Base-by-base conservation (phyloP, 2,329 filamentous ascomycete genomes). In the Helminthosporium solani region DNA sequence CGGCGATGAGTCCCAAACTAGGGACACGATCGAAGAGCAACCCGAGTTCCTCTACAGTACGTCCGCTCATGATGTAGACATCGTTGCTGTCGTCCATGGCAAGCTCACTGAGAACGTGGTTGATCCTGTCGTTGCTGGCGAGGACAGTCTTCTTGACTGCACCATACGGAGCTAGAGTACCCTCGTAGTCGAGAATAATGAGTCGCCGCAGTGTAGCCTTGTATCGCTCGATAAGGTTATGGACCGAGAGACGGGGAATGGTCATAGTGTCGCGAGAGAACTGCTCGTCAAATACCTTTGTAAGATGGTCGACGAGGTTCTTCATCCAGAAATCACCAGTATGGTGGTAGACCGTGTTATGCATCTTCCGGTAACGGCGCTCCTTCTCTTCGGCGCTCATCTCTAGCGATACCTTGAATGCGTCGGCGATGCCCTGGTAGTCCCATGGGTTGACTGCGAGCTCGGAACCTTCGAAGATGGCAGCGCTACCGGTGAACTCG, bases 391-490 rank as follows among this genome's bases (percentile, higher is more conserved):
- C 80, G 2, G 83, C 78, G 2, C 72, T 75, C 85, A 96, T 95
- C 55, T 92, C 87, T 15, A 97, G 75, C 0, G 91, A 90, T 42
- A 80, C 78, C 67, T 87, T 85, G 71, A 97, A 92, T 8, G 90
- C 89, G 25, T 94, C 84, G 40, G 90, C 88, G 59, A 89, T 95
- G 65, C 90, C 84, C 28, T 86, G 82, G 68, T 96, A 96, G 67
- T 96, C 89, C 92, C 92, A 97, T 0, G 92, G 92, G 65, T 97
- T 97, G 61, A 97, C 87, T 0, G 88, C 81, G 12, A 97, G 79
- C 53, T 94, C 87, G 47, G 88, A 83, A 36, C 86, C 83, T 14
- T 83, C 83, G 61, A 97, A 95, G 2, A 97, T 79, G 0, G 88
- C 89, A 1, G 91, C 85, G 49, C 90, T 95, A 19, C 92, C 94